Percentiles rank a stretch among this genome's conserved stretches.
Evolutionary conservation across 208 protist genomes (phyloP).

Genomic region (Zelonia costaricensis): DNA sequence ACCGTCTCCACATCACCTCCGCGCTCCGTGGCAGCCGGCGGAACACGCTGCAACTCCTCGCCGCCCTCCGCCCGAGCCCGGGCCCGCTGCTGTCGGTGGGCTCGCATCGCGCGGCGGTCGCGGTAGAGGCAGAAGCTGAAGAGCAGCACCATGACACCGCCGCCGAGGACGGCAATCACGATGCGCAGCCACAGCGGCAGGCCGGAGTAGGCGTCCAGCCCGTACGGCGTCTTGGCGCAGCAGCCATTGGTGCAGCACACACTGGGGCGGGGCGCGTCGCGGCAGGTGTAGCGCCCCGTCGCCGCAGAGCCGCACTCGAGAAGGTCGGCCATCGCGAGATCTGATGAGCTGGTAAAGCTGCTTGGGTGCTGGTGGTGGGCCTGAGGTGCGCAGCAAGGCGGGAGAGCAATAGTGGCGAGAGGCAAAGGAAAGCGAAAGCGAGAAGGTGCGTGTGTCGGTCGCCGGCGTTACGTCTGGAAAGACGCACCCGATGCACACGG

Average conservation of each 20-base stretch:
- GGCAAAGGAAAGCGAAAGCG: no score
- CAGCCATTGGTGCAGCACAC: slow-evolving; percentile 28
- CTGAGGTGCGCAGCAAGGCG: no score
- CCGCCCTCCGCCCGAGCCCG: not conserved
- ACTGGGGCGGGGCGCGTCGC: slow-evolving; percentile 16
- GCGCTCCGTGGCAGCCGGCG: not conserved
- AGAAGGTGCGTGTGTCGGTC: no score
- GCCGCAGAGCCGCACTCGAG: slow-evolving; percentile 15
- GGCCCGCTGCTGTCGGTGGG: not conserved
- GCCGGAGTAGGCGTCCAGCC: not conserved
- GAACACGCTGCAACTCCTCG: not conserved
- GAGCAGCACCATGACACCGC: slow-evolving; percentile 1
- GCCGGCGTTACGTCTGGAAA: no score
- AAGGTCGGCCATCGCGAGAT: no score
- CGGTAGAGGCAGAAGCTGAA: slow-evolving; percentile 5
- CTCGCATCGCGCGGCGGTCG: slow-evolving; percentile 9
- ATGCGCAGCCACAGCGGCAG: slow-evolving; percentile 15
- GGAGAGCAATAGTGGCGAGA: no score
- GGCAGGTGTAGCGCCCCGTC: slow-evolving; percentile 19
- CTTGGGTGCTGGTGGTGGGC: no score
- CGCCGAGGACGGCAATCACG: not conserved
- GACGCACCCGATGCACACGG: not conserved
- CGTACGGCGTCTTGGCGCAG: slow-evolving; percentile 8
- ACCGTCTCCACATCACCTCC: no score
- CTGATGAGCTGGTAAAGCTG: no score